Evolutionary conservation across 129 eudicot species (phyloP), one percentile per base, ranked within the genome.

Genomic region (Flaveria sonorensis): DNA sequence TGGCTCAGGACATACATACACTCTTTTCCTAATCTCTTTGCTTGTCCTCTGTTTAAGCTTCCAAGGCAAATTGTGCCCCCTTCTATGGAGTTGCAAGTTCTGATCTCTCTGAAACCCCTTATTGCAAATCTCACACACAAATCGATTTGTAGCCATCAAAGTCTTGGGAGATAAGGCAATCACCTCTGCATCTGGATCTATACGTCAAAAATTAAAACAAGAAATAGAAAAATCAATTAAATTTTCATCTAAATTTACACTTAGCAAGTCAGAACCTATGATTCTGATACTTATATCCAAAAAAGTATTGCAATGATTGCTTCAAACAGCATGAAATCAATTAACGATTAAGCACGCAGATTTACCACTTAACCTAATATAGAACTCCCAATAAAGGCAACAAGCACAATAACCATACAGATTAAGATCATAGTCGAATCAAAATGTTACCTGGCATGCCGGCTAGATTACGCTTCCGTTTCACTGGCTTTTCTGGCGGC

Each of bases 151-250:
- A 11, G 99, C 97, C 90, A 95, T 70, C 59, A 95, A 77, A n/a
- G 99, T 86, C 83, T 69, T 92, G 2, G 99, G 99, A n/a, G 99
- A 91, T 76, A 95, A 47, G 13, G 97, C 92, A 73, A 95, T 88
- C 89, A 95, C 99, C 88, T 95, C 99, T 2, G 99, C 99, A 78
- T 92, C 91, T 65, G 99, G 97, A 95, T 95, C 99, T 95, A 84
- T 70, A 56, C 48, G 18, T 75, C 19, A 7, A 45, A 42, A 9
- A 74, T 32, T 20, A 7, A 30, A 32, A 9, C n/a, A 9, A 51
- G 75, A 53, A 71, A 9, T 51, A 24, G 2, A 77, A 79, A 73
- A 57, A 59, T 53, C 10, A 77, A 56, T 23, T 67, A 46, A 83
- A 61, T 64, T 28, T 20, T 16, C 46, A 73, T 28, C 36, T 50